Base-by-base conservation (phyloP, 208 protist species). In the Leishmania lainsoni region DNA sequence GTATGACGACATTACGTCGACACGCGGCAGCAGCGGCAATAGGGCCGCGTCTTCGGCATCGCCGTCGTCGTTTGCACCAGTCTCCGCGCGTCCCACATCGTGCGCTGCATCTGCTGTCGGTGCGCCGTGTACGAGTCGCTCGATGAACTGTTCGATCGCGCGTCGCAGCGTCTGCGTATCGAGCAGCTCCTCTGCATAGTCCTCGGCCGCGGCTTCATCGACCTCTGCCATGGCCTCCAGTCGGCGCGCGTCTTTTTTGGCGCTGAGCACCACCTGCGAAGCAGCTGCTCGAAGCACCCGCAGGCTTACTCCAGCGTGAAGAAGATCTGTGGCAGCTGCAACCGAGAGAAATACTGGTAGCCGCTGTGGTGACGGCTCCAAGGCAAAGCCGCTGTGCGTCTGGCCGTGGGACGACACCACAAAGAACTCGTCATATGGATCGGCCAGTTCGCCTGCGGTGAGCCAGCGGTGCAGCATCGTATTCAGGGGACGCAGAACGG, bases 381-480 rank as follows among this genome's bases (percentile, higher is more conserved):
- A 78, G n/a, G 73, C 69, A 81, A 90, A 97, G 45, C 92, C 91
- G 80, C 86, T 89, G 45, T 80, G 69, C 20, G 90, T 94, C 54
- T 81, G 79, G 17, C 89, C 91, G 72, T 93, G 83, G 45, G 92
- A 92, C 29, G 91, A 86, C 8, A 97, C 86, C 68, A 97, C 91
- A 78, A 97, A 97, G 72, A 97, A 97, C 83, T 97, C 94, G 83
- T 96, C 94, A 54, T 89, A 89, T 0, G 92, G 90, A 76, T 97
- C 94, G 0, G 45, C 63, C 12, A 95, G 75, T 39, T 92, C 87
- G 69, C 94, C 92, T 2, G 59, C 49, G 26, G 85, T 89, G 51
- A 97, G 78, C 94, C 94, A 97, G 65, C 69, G 52, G 22, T 86
- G 79, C 52, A 95, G 72, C 90, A 94, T 94, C 16, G 79, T 75